A percentile compares a stretch with the other conserved stretches of the same genome.
Conservation (phyloP, 1,284 basidiomycete genomes). For the Leccinum cinnamomeum region DNA sequence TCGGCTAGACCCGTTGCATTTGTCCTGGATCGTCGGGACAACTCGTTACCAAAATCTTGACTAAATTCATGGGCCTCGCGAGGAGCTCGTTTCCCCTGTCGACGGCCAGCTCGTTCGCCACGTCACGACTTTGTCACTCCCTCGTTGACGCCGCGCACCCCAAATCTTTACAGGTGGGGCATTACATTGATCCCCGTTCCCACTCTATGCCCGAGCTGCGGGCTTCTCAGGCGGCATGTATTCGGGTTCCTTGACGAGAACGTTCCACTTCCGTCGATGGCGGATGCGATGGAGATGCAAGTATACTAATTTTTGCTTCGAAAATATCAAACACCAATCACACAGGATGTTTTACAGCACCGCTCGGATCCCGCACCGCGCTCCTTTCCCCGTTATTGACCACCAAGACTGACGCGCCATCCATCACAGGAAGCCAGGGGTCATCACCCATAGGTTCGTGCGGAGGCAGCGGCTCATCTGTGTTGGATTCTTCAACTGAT, state of each 20-base stretch:
- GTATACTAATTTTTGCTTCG: neutral
- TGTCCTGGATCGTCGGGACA: neutral
- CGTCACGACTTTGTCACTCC: slow-evolving; percentile 2
- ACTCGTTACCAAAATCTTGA: neutral
- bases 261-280: slow-evolving; percentile 27
- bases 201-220: too few relatives aligned
- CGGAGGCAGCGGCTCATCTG: slow-evolving; percentile 3
- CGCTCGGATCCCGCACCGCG: neutral
- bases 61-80: neutral
- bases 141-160: neutral
- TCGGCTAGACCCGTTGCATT: neutral
- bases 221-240: slow-evolving; percentile 4
- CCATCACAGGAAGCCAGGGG: neutral
- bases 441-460: neutral
- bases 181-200: too few relatives aligned
- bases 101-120: neutral
- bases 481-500: neutral
- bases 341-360: neutral
- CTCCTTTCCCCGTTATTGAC: neutral
- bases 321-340: slow-evolving; percentile 5
- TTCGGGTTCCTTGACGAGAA: slow-evolving; percentile 11
- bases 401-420: neutral
- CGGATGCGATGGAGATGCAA: slow-evolving; percentile 29
- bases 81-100: neutral
- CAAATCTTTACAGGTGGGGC: too few relatives aligned